These are phyloP conservation scores for Blastobotrys attinorum DNA, from an alignment of 805 yeast species.

Conservation along the genomic window DNA sequence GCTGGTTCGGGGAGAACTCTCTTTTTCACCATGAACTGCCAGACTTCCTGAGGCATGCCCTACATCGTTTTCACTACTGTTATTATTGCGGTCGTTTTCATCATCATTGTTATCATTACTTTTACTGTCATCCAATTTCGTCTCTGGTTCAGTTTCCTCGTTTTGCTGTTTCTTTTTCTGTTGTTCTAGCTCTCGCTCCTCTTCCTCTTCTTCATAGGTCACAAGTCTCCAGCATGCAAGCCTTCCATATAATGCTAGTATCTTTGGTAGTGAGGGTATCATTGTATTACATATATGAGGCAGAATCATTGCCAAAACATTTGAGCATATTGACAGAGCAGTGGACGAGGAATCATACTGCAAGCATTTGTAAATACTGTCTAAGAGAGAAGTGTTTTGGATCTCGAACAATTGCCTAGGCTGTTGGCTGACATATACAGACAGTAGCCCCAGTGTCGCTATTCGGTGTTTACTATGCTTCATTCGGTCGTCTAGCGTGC, in stretches of 20 bases:
- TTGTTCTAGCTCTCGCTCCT: slow-evolving; percentile 11
- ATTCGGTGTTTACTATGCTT: slow-evolving; percentile 31
- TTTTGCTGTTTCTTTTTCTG: slow-evolving; percentile 9
- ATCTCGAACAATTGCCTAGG: slow-evolving; percentile 28
- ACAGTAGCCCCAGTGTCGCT: slow-evolving; percentile 33
- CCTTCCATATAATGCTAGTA: slow-evolving; percentile 40
- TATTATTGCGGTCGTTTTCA: slow-evolving; percentile 3
- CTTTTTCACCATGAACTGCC: too few species aligned
- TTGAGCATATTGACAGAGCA: slow-evolving; percentile 31
- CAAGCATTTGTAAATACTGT: slow-evolving; percentile 32
- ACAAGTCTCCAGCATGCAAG: slow-evolving; percentile 32
- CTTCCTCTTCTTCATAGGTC: slow-evolving; percentile 6
- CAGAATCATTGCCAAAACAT: slow-evolving; percentile 35
- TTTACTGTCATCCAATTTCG: background rate
- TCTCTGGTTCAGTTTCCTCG: slow-evolving; percentile 6
- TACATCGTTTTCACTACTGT: too few species aligned
- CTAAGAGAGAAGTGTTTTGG: slow-evolving; percentile 31
- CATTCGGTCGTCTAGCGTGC: slow-evolving; percentile 32
- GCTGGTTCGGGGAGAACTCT: background rate
- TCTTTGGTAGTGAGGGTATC: slow-evolving; percentile 30
- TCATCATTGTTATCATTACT: background rate
- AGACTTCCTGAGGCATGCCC: too few species aligned
- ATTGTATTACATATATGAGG: slow-evolving; percentile 39
- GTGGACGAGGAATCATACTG: slow-evolving; percentile 36
- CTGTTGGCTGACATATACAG: slow-evolving; percentile 30